These are phyloP conservation scores for Theobroma grandiflorum DNA, from an alignment of 441 rosid genomes.

Conservation along the genomic window DNA sequence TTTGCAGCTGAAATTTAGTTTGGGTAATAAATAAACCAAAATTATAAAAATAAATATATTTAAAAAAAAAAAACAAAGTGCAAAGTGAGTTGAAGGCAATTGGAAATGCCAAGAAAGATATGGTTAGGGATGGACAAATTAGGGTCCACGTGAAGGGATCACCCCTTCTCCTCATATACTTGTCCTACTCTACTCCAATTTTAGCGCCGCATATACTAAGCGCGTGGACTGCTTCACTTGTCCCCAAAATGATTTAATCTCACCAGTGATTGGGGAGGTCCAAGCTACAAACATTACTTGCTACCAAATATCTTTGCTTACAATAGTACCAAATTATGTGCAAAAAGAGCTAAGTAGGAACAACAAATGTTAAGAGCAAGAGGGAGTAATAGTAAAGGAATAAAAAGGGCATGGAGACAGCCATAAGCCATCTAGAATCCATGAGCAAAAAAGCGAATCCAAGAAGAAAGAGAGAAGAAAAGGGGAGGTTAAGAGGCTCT, in stretches of 20 bases:
- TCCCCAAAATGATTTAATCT: conserved; percentile 33
- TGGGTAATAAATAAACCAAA: background rate
- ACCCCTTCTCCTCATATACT: background rate
- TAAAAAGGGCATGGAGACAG: background rate
- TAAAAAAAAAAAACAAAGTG: no score
- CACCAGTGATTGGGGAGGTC: background rate
- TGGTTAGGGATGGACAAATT: conserved; percentile 29
- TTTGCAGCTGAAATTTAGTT: background rate
- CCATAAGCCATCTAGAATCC: conserved; percentile 16
- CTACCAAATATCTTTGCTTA: background rate
- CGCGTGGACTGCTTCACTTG: conserved; percentile 31
- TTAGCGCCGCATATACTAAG: conserved; percentile 34
- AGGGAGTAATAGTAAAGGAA: background rate
- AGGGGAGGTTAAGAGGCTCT: background rate
- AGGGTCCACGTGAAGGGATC: conserved; percentile 46
- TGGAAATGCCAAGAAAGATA: conserved; percentile 25
- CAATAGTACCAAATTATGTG: background rate
- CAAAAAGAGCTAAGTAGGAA: background rate
- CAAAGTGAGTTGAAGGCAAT: background rate
- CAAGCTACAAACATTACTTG: background rate
- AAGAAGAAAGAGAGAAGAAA: conserved; percentile 20
- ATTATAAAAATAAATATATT: background rate
- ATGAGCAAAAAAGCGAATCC: conserved; percentile 38
- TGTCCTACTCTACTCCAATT: conserved; percentile 37
- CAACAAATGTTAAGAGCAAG: background rate